Conservation (phyloP, 345 rosid species). For the Odontarrhena argentea region DNA sequence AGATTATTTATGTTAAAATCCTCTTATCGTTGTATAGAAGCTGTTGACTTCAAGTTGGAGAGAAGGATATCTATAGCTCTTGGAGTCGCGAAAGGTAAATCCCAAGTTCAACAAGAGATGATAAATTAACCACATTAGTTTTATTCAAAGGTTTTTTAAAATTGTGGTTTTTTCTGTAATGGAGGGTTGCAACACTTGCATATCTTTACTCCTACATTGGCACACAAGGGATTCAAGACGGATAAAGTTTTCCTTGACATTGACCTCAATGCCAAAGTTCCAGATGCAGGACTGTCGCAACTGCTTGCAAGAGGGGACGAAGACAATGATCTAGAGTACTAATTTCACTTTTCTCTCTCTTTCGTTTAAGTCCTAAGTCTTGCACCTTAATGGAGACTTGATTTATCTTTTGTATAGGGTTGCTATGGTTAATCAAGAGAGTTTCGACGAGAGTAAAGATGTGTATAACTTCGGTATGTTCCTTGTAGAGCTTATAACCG, state of each 20-base stretch:
- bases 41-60: constrained; percentile 58
- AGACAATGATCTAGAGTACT: constrained; percentile 72
- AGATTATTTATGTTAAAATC: not conserved
- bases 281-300: constrained; percentile 54
- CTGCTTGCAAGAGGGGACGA: constrained; percentile 53
- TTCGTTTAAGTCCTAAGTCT: no score
- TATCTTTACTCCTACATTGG: constrained; percentile 56
- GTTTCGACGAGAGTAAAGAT: constrained; percentile 52
- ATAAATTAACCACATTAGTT: not conserved
- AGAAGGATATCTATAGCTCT: constrained; percentile 63
- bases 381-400: not conserved
- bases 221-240: constrained; percentile 70
- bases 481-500: constrained; percentile 65
- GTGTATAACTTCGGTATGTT: constrained; percentile 74
- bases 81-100: constrained; percentile 71
- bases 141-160: not conserved
- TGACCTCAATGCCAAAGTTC: constrained; percentile 62
- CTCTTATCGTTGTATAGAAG: constrained; percentile 42
- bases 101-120: not conserved
- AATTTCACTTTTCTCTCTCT: constrained; percentile 18
- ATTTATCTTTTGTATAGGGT: not conserved
- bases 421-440: constrained; percentile 22
- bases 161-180: constrained; percentile 28
- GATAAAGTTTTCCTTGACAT: constrained; percentile 73
- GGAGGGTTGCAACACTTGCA: constrained; percentile 68